Conservation (phyloP, 2,329 filamentous ascomycete genomes). For the Pezicula carpinea region DNA sequence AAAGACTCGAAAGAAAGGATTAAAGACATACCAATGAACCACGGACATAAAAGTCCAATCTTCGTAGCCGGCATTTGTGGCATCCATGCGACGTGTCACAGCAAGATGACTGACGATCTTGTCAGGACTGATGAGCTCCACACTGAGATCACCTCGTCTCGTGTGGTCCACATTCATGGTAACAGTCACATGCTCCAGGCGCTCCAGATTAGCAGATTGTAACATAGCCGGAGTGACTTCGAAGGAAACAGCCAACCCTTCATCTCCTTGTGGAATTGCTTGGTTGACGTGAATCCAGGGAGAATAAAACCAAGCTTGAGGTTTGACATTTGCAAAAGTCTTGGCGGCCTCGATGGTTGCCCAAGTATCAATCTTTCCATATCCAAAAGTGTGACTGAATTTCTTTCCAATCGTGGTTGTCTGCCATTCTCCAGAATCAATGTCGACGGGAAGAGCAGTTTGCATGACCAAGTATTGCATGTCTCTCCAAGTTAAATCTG, state of each 20-base stretch:
- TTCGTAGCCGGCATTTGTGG: conserved; percentile 64
- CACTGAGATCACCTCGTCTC: conserved; percentile 84
- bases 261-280: conserved; percentile 75
- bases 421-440: conserved; percentile 74
- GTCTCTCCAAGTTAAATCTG: conserved; percentile 89
- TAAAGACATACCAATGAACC: conserved; percentile 71
- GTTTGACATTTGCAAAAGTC: conserved; percentile 83
- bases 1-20: neutral
- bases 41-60: conserved; percentile 99
- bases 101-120: conserved; percentile 82
- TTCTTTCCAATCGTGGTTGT: conserved; percentile 74
- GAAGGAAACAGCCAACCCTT: conserved; percentile 75
- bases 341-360: conserved; percentile 81
- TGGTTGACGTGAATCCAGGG: conserved; percentile 91
- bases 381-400: conserved; percentile 93
- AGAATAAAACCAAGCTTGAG: conserved; percentile 90
- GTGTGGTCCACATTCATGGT: conserved; percentile 95
- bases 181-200: conserved; percentile 89
- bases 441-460: conserved; percentile 76
- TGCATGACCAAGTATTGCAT: conserved; percentile 86
- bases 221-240: conserved; percentile 80
- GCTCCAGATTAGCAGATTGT: conserved; percentile 74
- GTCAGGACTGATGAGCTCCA: conserved; percentile 81
- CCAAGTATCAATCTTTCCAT: conserved; percentile 90
- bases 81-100: conserved; percentile 66